phyloP scores from a whole-genome alignment of 345 rosid genomes.

The Psidium guajava region DNA sequence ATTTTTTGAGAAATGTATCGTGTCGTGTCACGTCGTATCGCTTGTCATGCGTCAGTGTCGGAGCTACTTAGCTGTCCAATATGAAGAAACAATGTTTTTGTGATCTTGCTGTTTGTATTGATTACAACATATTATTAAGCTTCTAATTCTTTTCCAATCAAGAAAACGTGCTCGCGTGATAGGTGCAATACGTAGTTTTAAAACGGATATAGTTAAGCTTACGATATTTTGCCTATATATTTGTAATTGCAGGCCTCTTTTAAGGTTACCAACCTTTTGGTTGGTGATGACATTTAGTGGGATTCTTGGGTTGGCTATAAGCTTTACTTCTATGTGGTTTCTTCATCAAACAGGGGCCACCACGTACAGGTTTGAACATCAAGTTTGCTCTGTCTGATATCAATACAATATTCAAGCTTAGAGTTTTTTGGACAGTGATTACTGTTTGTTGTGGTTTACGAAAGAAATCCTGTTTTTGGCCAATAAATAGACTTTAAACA shows the following conservation, averaged over 20 bases:
- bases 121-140: not conserved
- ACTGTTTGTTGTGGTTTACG: not conserved
- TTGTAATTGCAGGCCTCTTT: constrained; percentile 52
- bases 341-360: constrained; percentile 99
- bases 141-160: not conserved
- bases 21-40: no score
- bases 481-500: not conserved
- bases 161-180: not conserved
- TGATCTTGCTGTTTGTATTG: not conserved
- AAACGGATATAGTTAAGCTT: not conserved
- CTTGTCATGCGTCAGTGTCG: no score
- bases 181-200: not conserved
- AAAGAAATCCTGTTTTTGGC: not conserved
- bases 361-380: constrained; percentile 63
- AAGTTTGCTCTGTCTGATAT: not conserved
- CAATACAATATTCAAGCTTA: not conserved
- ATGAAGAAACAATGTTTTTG: not conserved
- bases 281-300: constrained; percentile 85
- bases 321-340: constrained; percentile 99
- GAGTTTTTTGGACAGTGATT: not conserved
- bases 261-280: constrained; percentile 81
- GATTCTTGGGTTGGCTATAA: constrained; percentile 87
- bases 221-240: not conserved
- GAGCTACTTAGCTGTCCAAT: not conserved
- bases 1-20: no score